phyloP scores from a whole-genome alignment of 305 asterid genomes.

The Fraxinus dipetala region DNA sequence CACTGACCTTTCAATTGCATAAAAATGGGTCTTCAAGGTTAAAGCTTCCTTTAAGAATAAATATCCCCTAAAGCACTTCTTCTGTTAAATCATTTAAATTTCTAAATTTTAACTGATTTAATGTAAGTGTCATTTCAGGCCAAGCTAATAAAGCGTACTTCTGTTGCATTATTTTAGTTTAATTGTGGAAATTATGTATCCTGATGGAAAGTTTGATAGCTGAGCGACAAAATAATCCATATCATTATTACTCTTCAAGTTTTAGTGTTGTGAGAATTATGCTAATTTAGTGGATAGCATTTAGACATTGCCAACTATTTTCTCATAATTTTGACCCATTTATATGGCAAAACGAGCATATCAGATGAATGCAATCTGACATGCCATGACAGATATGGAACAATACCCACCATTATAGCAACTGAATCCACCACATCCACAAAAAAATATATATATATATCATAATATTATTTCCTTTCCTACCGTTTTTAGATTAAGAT shows the following conservation, averaged over 20 bases:
- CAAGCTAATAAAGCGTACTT: neutral
- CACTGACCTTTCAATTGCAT: neutral
- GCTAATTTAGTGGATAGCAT: neutral
- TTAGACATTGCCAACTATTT: neutral
- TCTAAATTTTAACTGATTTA: neutral
- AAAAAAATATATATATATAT: neutral
- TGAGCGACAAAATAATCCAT: neutral
- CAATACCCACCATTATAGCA: neutral
- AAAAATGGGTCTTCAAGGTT: neutral
- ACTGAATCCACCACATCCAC: neutral
- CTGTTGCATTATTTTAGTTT: neutral
- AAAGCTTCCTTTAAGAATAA: neutral
- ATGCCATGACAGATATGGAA: neutral
- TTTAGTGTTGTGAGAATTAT: neutral
- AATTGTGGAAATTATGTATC: neutral
- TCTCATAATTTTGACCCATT: neutral
- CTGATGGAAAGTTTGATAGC: neutral
- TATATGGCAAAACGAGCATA: neutral
- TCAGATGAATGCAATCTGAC: neutral
- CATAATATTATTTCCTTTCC: neutral
- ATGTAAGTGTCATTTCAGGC: neutral
- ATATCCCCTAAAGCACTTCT: neutral
- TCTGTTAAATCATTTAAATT: neutral
- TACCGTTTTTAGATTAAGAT: neutral
- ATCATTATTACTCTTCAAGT: neutral